Evolutionary conservation across 176 grass and related monocot species (phyloP).

Genomic region (maize (Zea mays)): DNA sequence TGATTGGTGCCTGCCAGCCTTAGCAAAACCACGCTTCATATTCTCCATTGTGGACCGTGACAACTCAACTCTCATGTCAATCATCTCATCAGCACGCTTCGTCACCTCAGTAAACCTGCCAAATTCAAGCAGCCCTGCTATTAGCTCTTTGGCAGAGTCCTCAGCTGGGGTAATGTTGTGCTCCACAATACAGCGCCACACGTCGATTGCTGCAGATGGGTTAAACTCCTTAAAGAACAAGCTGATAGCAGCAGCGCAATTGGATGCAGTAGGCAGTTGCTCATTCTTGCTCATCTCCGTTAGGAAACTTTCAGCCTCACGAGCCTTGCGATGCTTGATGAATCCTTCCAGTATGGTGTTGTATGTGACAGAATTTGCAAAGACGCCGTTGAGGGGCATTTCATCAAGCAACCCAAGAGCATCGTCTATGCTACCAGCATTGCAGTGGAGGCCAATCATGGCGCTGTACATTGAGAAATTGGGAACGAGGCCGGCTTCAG

Average conservation of each 20-base stretch:
- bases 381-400: conserved; percentile 75
- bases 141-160: conserved; percentile 64
- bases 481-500: conserved; percentile 52
- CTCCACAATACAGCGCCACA: conserved; percentile 66
- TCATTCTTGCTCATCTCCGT: conserved; percentile 88
- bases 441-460: conserved; percentile 58
- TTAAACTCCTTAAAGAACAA: conserved; percentile 76
- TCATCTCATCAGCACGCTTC: conserved; percentile 52
- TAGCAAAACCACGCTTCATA: conserved; percentile 57
- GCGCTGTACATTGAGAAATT: conserved; percentile 60
- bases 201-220: conserved; percentile 54
- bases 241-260: conserved; percentile 54
- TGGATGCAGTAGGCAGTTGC: conserved; percentile 60
- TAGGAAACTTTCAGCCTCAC: conserved; percentile 66
- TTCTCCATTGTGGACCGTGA: conserved; percentile 55
- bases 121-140: conserved; percentile 58
- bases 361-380: conserved; percentile 64
- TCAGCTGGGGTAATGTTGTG: conserved; percentile 48
- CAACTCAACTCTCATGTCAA: conserved; percentile 62
- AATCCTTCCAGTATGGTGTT: conserved; percentile 68
- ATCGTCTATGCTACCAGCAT: conserved; percentile 37
- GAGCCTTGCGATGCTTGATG: conserved; percentile 55
- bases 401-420: conserved; percentile 64
- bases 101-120: conserved; percentile 55
- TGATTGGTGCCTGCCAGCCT: conserved; percentile 36